phyloP scores from a whole-genome alignment of 306 rosid genomes.

The Medicago lupulina region DNA sequence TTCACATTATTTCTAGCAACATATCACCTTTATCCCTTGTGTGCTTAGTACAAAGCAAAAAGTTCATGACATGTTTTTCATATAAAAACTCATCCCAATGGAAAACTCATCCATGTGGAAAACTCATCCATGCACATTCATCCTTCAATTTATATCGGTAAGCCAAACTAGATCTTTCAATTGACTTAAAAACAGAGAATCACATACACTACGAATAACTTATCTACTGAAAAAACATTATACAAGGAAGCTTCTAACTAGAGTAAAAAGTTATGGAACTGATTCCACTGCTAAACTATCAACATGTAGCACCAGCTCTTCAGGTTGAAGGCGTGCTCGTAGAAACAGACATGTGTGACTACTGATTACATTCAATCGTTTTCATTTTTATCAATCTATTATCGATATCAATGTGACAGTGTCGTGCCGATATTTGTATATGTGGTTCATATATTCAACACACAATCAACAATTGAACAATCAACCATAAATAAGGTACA shows the following conservation, averaged over 20 bases:
- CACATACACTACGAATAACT: not conserved
- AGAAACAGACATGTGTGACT: not conserved
- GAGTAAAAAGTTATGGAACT: not conserved
- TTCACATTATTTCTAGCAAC: not conserved
- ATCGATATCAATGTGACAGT: not conserved
- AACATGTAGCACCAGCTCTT: not conserved
- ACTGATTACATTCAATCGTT: not conserved
- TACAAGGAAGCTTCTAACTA: not conserved
- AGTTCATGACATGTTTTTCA: not conserved
- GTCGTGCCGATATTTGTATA: not conserved
- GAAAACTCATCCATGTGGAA: not conserved
- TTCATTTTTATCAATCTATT: not conserved
- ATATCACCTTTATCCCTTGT: not conserved
- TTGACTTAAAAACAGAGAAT: too few relatives aligned
- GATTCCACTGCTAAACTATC: not conserved
- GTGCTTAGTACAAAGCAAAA: not conserved
- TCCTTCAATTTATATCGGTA: not conserved
- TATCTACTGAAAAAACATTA: not conserved
- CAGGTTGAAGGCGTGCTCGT: not conserved
- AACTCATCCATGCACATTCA: not conserved
- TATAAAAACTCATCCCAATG: not conserved
- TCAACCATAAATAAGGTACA: not conserved
- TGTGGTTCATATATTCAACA: conserved; percentile 7
- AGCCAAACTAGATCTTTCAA: not conserved
- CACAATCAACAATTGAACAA: not conserved